Base-by-base conservation (phyloP, 108 stramenopile genomes). In the Phaeodactylum tricornutum region DNA sequence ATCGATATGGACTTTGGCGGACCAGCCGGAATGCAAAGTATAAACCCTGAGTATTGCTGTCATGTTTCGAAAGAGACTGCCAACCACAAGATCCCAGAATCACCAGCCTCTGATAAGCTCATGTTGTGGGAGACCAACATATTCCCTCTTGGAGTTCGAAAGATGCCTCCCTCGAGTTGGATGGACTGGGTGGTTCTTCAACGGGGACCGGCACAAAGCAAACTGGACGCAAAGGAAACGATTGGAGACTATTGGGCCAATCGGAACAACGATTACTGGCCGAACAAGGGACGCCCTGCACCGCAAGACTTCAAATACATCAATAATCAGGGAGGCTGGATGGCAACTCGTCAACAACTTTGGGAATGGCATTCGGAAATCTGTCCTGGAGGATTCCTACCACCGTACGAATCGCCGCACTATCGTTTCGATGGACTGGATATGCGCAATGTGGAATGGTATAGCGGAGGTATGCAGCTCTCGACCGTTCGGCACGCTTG, bases 291-390 rank as follows among this genome's bases (percentile, higher is more conserved):
- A 21, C 25, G 55, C 11, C 65, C 74, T 5, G 15, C 6, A 4
- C 43, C 60, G 42, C 55, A 43, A 19, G 55, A 74, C n/a, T 77
- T 72, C 30, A 44, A 69, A 7, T 59, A 72, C 15, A 63, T 89
- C 22, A 81, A 78, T 43, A 81, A 85, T 45, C 73, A 78, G 39
- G 87, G 79, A 20, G 87, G 87, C 6, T 90, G 81, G 81, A 84
- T 90, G 81, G 84, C 75, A 28, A 85, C 76, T 14, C 53, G 88
- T 24, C 61, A 72, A 23, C 74, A 79, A 40, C 47, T 79, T 15
- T 69, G 67, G 65, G 59, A 71, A 50, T 72, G 75, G 61, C 84
- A 85, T 54, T 78, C 81, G 23, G 74, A 85, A 29, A 61, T 77
- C 21, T 90, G 88, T 48, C 74, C 69, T 8, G 84, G 84, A 12